These are phyloP conservation scores for Oehlia diaphana DNA, from an alignment of 192 early-diverging fungal genomes.

Conservation along the genomic window DNA sequence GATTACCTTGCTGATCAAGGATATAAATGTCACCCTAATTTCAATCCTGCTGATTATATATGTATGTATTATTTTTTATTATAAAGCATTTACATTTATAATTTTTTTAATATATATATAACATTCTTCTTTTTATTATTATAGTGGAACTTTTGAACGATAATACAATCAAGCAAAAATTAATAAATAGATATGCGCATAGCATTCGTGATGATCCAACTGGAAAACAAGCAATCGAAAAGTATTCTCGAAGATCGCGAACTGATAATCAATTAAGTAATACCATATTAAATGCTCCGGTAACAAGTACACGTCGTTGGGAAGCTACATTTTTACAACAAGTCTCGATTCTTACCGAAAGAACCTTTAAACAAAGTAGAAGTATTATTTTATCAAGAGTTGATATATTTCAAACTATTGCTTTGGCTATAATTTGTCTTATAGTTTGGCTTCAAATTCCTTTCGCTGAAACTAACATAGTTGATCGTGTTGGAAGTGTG, in stretches of 20 bases:
- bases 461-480: not conserved
- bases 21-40: slow-evolving; percentile 8
- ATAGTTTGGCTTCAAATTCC: slow-evolving; percentile 14
- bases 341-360: slow-evolving; percentile 13
- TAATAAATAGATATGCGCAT: not conserved
- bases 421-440: not conserved
- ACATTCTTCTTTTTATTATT: not conserved
- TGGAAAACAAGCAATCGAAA: slow-evolving; percentile 2
- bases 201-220: not conserved
- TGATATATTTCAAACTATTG: not conserved
- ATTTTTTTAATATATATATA: not conserved
- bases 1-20: slow-evolving; percentile 13
- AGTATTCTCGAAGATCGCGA: not conserved
- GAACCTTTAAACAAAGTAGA: slow-evolving; percentile 20
- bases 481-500: slow-evolving; percentile 3
- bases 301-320: slow-evolving; percentile 3
- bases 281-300: not conserved
- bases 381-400: slow-evolving; percentile 6
- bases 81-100: not conserved
- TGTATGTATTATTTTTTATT: slow-evolving; percentile 11
- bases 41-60: slow-evolving; percentile 28
- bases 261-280: not conserved
- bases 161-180: not conserved
- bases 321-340: slow-evolving; percentile 23
- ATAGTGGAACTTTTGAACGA: slow-evolving; percentile 22